Base-by-base conservation (phyloP, 2,329 filamentous ascomycete genomes). In the Fusarium sp. region DNA sequence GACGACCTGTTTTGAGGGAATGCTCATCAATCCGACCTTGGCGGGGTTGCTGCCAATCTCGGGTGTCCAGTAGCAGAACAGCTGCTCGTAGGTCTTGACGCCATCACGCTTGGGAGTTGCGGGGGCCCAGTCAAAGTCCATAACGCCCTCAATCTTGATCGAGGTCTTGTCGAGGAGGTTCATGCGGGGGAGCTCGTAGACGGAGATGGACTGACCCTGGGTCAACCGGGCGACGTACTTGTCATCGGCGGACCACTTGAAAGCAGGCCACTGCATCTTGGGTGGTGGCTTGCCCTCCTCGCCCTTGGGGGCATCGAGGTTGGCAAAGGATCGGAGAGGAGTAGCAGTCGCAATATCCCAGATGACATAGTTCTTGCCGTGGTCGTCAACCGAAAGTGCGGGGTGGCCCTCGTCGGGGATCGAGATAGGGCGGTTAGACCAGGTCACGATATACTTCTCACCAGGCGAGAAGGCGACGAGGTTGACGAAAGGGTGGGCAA, bases 241-340 rank as follows among this genome's bases (percentile, higher is more conserved):
- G 85, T 98, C 95, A 81, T 99, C 97, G 4, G 97, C 88, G 33
- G 97, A 98, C 97, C 97, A 99, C 87, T 99, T 99, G 91, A 99
- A 99, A 3, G 96, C 95, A 27, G 97, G 97, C 97, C 97, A 99
- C 81, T 97, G 94, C 78, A 97, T 91, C 90, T 98, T 98, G 84
- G 95, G 94, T 14, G 85, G 85, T 50, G 85, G 84, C 88, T 97
- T 97, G 40, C 86, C 85, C 58, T 90, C 88, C 70, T 85, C 84
- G 6, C 77, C 76, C 74, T 89, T 89, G 33, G 94, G 91, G 16
- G 94, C 86, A 77, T 99, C 97, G 74, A 98, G 90, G 77, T 96
- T 97, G 73, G 94, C 92, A 81, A 99, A 99, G 0, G 97, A 98
- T 74, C 97, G 94, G 60, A 99, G 89, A 66, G 96, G 95, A 83